Conservation (phyloP, 441 rosid genomes). For the Breynia disticha region DNA sequence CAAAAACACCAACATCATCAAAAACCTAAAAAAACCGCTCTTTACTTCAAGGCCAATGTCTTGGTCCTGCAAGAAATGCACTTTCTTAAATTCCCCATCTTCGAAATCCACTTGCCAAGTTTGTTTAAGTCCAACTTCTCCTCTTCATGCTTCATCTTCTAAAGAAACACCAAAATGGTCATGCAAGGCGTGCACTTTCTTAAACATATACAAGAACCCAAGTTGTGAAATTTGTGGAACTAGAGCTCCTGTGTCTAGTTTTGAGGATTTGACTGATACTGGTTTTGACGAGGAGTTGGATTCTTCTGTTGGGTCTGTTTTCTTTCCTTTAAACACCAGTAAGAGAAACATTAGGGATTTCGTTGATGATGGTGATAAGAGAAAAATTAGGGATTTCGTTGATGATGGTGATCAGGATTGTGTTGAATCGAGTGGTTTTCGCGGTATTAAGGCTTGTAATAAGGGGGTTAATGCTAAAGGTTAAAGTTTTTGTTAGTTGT, state of each 20-base stretch:
- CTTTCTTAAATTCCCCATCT: conserved; percentile 75
- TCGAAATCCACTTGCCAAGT: conserved; percentile 51
- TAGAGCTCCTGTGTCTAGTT: conserved; percentile 36
- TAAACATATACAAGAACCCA: conserved; percentile 57
- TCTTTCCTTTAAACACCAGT: conserved; percentile 63
- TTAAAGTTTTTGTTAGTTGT: background rate
- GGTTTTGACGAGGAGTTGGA: conserved; percentile 30
- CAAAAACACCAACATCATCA: background rate
- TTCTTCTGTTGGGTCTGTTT: conserved; percentile 74
- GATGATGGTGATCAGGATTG: conserved; percentile 15
- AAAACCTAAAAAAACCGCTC: background rate
- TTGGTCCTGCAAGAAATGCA: conserved; percentile 83
- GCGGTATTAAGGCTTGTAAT: conserved; percentile 9
- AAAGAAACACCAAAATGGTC: conserved; percentile 47
- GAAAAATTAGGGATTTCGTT: conserved; percentile 35
- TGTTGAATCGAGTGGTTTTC: conserved; percentile 13
- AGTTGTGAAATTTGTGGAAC: conserved; percentile 63
- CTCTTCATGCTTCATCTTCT: conserved; percentile 25
- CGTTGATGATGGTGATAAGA: conserved; percentile 37
- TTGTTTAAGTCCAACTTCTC: conserved; percentile 42
- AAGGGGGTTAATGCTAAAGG: conserved; percentile 7
- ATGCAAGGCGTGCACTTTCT: conserved; percentile 86
- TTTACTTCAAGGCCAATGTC: conserved; percentile 10
- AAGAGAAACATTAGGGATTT: conserved; percentile 46
- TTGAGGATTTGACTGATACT: conserved; percentile 44